phyloP scores from a whole-genome alignment of 495 filamentous ascomycete species.

The Trichoderma reesei region DNA sequence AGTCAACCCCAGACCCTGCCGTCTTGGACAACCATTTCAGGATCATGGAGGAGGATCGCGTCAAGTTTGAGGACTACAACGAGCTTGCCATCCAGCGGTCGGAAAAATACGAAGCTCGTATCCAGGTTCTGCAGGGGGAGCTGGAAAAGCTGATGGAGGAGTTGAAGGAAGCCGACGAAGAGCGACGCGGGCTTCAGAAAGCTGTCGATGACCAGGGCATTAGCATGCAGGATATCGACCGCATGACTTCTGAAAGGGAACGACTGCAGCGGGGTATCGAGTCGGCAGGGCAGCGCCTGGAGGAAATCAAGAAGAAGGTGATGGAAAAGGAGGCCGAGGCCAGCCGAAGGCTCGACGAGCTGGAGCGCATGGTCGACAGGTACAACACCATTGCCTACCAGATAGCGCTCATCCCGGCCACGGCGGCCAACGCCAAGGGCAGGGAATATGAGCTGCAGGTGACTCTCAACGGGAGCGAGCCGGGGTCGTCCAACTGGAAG shows the following conservation, averaged over 20 bases:
- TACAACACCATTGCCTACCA: slow-evolving; percentile 94
- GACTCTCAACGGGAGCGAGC: slow-evolving; percentile 58
- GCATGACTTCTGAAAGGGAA: slow-evolving; percentile 92
- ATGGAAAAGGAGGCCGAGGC: slow-evolving; percentile 79
- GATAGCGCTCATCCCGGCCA: slow-evolving; percentile 75
- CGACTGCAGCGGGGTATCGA: slow-evolving; percentile 79
- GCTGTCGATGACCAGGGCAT: slow-evolving; percentile 87
- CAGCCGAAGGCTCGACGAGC: slow-evolving; percentile 71
- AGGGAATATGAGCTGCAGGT: slow-evolving; percentile 73
- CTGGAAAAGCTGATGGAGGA: slow-evolving; percentile 68
- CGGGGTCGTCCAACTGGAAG: slow-evolving; percentile 55
- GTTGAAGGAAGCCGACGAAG: slow-evolving; percentile 67
- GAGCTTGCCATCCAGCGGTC: slow-evolving; percentile 65
- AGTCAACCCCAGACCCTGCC: slow-evolving; percentile 68
- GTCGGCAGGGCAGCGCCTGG: slow-evolving; percentile 57
- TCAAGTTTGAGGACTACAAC: slow-evolving; percentile 91
- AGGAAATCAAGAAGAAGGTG: slow-evolving; percentile 72
- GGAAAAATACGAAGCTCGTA: slow-evolving; percentile 70
- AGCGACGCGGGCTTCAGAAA: slow-evolving; percentile 67
- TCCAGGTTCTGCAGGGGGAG: slow-evolving; percentile 67
- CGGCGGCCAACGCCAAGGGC: slow-evolving; percentile 76
- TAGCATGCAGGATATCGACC: slow-evolving; percentile 94
- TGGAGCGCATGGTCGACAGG: slow-evolving; percentile 73
- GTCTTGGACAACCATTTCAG: slow-evolving; percentile 75
- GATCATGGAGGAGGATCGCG: slow-evolving; percentile 80